phyloP scores from a whole-genome alignment of 345 rosid genomes.

The Mercurialis annua region DNA sequence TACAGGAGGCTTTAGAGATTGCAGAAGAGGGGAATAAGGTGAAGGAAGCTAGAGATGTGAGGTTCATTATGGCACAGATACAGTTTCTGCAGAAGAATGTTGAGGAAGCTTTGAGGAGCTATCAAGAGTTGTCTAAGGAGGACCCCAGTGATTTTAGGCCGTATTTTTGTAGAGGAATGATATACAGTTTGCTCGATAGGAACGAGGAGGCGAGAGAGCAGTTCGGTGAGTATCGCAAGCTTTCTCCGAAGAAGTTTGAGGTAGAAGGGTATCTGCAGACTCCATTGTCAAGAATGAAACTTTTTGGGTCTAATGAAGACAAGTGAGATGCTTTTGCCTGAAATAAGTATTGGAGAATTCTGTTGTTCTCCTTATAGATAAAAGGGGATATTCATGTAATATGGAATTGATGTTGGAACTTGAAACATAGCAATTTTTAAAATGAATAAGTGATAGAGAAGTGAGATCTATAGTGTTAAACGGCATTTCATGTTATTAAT shows the following conservation, averaged over 20 bases:
- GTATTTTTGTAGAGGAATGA: conserved; percentile 77
- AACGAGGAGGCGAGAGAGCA: conserved; percentile 75
- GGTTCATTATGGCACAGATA: conserved; percentile 79
- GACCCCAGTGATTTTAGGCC: conserved; percentile 80
- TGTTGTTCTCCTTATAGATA: not conserved
- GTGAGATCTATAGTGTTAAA: not conserved
- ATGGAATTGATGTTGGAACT: conserved; percentile 2
- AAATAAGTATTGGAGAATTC: conserved; percentile 15
- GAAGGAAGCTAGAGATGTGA: conserved; percentile 79
- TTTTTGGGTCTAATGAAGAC: conserved; percentile 57
- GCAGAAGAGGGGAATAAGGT: conserved; percentile 56
- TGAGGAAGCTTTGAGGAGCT: conserved; percentile 73
- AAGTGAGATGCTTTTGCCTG: conserved; percentile 31
- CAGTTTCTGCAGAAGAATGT: conserved; percentile 81
- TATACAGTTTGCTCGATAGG: conserved; percentile 68
- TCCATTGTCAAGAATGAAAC: conserved; percentile 65
- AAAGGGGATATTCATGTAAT: not conserved
- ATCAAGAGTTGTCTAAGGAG: conserved; percentile 58
- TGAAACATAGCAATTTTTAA: not conserved
- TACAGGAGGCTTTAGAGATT: conserved; percentile 60
- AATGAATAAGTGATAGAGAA: conserved; percentile 12
- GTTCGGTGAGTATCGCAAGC: conserved; percentile 72
- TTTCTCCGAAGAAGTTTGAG: conserved; percentile 66
- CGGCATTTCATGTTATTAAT: not conserved
- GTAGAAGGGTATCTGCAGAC: conserved; percentile 79